Base-by-base conservation (phyloP, 108 stramenopile species). In the Skeletonema menzelii region DNA sequence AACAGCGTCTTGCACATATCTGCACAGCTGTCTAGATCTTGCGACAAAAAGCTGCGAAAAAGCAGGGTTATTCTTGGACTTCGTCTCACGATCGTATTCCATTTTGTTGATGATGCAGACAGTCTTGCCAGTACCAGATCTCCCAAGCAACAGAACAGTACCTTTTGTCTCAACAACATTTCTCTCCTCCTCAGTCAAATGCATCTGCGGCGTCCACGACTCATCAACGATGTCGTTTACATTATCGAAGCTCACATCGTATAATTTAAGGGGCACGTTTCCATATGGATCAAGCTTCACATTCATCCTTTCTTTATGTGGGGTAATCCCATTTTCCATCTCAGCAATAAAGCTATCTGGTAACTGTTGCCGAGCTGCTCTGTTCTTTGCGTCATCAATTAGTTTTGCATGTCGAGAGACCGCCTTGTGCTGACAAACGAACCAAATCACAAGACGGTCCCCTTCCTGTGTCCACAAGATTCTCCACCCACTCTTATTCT, bases 91-190 rank as follows among this genome's bases (percentile, higher is more conserved):
- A 44, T 87, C 87, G 60, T 70, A 73, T 8, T 83, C 76, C 65
- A 87, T 85, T n/a, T 82, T 64, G 57, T 83, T 83, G 66, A 53
- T 30, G 10, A 83, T 81, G 62, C 87, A 87, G 22, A 87, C 38
- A 4, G 87, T 87, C 63, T 88, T 88, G 6, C 87, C 87, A 17
- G 85, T 86, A 13, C 87, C 85, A 34, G 63, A 67, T 32, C 85
- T 59, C 7, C 87, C 87, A 13, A 88, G 65, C 55, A 88, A 40
- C 34, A 85, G 47, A 15, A 86, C 83, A 10, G 87, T 83, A 5
- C 87, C 85, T 38, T 67, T 46, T 8, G 58, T 65, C 61, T 86
- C 72, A 20, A 86, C 87, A 49, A 83, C 57, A 22, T 57, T 37
- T 37, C 72, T 67, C 67, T 88, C 87, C 20, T 74, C 85, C 1